Evolutionary conservation across 1,139 yeast species (phyloP).

Genomic region (Hyphopichia burtonii): DNA sequence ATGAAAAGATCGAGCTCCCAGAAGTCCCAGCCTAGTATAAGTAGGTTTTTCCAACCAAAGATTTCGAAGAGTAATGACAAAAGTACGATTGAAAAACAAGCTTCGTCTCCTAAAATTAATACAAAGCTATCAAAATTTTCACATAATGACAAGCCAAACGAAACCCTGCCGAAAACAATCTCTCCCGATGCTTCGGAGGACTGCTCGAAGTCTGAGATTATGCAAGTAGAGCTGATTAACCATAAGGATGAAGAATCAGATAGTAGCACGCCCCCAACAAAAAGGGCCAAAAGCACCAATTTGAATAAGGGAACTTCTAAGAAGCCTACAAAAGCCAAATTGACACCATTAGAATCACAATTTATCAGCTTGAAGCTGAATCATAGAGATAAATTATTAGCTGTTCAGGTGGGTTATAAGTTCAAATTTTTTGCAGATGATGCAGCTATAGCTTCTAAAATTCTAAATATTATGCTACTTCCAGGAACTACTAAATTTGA

Average conservation of each 20-base stretch:
- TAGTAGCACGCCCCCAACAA: neutral
- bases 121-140: neutral
- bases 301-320: neutral
- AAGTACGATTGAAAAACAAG: neutral
- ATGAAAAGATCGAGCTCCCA: neutral
- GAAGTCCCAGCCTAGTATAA: conserved; percentile 1
- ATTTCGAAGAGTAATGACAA: neutral
- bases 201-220: neutral
- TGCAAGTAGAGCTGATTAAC: neutral
- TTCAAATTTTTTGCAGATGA: conserved; percentile 84
- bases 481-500: conserved; percentile 61
- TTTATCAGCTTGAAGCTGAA: conserved; percentile 59
- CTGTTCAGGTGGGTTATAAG: conserved; percentile 89
- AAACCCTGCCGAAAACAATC: neutral
- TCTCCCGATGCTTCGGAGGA: neutral
- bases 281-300: neutral
- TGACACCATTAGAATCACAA: conserved; percentile 82
- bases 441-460: conserved; percentile 65
- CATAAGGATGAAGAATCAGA: neutral
- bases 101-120: neutral
- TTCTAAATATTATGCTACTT: conserved; percentile 68
- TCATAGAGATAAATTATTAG: conserved; percentile 66
- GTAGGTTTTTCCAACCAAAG: conserved; percentile 3
- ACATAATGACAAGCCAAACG: neutral
- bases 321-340: conserved; percentile 9